Evolutionary conservation across 768 basidiomycete genomes (phyloP).

Genomic region (Tulasnella sp.): DNA sequence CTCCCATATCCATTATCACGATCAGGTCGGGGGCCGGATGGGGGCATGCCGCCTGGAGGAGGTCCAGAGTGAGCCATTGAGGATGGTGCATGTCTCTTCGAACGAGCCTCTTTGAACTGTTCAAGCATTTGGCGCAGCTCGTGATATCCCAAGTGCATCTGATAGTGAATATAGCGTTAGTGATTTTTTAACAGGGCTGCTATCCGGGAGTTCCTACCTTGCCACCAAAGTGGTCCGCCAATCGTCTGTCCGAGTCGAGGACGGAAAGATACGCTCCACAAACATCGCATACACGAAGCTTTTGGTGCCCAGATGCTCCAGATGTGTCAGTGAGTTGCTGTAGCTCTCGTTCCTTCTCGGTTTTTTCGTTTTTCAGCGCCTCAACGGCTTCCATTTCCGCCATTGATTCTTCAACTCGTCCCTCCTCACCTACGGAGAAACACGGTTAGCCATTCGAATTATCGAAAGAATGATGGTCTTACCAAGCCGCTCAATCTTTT

Average conservation of each 20-base stretch:
- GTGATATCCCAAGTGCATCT: slow-evolving; percentile 99
- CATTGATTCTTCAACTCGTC: slow-evolving; percentile 99
- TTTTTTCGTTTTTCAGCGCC: slow-evolving; percentile 91
- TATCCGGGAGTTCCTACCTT: slow-evolving; percentile 54
- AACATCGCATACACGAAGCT: slow-evolving; percentile 98
- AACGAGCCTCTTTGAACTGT: slow-evolving; percentile 86
- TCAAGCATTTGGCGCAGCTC: slow-evolving; percentile 89
- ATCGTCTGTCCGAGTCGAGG: slow-evolving; percentile 93
- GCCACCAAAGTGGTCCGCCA: slow-evolving; percentile 99
- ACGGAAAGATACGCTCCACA: slow-evolving; percentile 99
- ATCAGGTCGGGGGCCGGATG: slow-evolving; percentile 24
- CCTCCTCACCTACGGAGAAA: slow-evolving; percentile 69
- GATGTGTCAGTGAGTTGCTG: slow-evolving; percentile 96
- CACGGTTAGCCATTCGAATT: neutral
- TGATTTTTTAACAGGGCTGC: neutral
- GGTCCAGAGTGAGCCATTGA: slow-evolving; percentile 23
- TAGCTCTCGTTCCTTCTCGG: slow-evolving; percentile 94
- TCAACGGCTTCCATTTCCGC: slow-evolving; percentile 95
- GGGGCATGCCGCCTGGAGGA: slow-evolving; percentile 17
- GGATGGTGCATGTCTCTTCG: slow-evolving; percentile 52
- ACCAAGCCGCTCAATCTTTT: slow-evolving; percentile 94
- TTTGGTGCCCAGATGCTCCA: slow-evolving; percentile 99
- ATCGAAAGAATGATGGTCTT: slow-evolving; percentile 27
- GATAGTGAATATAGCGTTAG: slow-evolving; percentile 13
- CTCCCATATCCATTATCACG: slow-evolving; percentile 23